A percentile compares a stretch with the other conserved stretches of the same genome.
phyloP scores from a whole-genome alignment of 2,329 filamentous ascomycete genomes.

The Trichophyton verrucosum region DNA sequence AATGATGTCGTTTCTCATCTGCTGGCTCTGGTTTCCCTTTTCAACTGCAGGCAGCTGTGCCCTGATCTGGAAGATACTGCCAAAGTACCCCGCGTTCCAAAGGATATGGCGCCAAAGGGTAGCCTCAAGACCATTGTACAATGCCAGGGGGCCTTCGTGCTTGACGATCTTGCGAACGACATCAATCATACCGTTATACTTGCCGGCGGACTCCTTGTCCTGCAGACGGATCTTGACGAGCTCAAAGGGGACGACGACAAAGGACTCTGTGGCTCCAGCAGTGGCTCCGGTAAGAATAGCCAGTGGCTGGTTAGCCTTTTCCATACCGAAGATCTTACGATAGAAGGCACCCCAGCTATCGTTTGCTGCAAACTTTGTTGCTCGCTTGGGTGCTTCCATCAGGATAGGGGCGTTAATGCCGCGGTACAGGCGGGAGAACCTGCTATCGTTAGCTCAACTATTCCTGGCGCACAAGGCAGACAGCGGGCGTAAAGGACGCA shows the following conservation, averaged over 20 bases:
- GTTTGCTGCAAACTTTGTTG: slow-evolving; percentile 97
- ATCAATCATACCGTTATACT: slow-evolving; percentile 43
- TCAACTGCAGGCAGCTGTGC: slow-evolving; percentile 68
- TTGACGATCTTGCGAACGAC: slow-evolving; percentile 57
- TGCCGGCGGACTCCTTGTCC: slow-evolving; percentile 83
- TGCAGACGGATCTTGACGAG: slow-evolving; percentile 97
- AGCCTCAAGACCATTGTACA: slow-evolving; percentile 95
- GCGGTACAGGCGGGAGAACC: slow-evolving; percentile 81
- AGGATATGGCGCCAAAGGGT: slow-evolving; percentile 91
- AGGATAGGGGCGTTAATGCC: slow-evolving; percentile 92
- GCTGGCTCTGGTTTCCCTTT: slow-evolving; percentile 54
- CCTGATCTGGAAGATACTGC: slow-evolving; percentile 95
- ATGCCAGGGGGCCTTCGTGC: slow-evolving; percentile 68
- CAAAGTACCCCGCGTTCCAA: slow-evolving; percentile 96
- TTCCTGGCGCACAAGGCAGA: background rate
- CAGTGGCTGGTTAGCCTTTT: slow-evolving; percentile 82
- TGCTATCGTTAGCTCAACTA: slow-evolving; percentile 24
- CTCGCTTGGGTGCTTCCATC: slow-evolving; percentile 94
- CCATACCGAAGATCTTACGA: slow-evolving; percentile 68
- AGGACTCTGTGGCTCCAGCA: slow-evolving; percentile 87
- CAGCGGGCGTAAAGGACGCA: slow-evolving; percentile 35
- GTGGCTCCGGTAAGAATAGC: slow-evolving; percentile 89
- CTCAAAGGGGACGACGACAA: slow-evolving; percentile 97
- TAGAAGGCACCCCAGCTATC: slow-evolving; percentile 97
- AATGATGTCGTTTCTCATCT: slow-evolving; percentile 78